Evolutionary conservation across 768 basidiomycete species (phyloP).

Genomic region (Russula sp.): DNA sequence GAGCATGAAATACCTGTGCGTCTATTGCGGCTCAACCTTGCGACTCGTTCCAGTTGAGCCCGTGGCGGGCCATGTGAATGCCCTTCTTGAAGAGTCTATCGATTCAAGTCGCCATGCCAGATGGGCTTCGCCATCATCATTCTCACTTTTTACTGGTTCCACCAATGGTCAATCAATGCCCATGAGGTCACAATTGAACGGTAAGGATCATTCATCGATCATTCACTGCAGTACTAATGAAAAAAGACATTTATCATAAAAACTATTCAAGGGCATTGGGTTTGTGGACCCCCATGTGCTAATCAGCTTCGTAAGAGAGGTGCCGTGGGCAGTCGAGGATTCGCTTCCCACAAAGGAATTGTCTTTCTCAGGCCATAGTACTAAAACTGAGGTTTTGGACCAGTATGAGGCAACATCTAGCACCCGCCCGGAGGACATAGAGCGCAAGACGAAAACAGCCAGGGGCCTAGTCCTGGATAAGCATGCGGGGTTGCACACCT

Average conservation of each 20-base stretch:
- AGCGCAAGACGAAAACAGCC: constrained; percentile 60
- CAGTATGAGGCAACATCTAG: constrained; percentile 49
- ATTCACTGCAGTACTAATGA: no score
- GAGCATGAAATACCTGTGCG: no score
- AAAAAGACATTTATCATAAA: no score
- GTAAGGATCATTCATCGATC: no score
- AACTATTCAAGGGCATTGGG: constrained; percentile 73
- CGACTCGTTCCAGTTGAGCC: no score
- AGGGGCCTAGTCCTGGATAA: constrained; percentile 23
- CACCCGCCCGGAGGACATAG: constrained; percentile 43
- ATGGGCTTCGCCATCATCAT: neutral
- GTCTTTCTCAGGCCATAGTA: constrained; percentile 69
- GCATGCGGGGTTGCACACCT: no score
- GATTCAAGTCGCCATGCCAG: neutral
- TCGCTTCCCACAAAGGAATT: constrained; percentile 71
- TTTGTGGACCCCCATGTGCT: constrained; percentile 48
- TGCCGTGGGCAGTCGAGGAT: neutral
- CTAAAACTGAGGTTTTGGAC: constrained; percentile 52
- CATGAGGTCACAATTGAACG: no score
- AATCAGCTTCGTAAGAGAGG: neutral
- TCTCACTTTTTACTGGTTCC: neutral
- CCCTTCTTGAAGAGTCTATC: no score
- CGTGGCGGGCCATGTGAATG: no score
- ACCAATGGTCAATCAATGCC: neutral
- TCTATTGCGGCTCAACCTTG: no score